A percentile compares a stretch with the other conserved stretches of the same genome.
These are phyloP conservation scores for Henningerozyma blattae DNA, from an alignment of 805 yeast genomes.

Conservation along the genomic window DNA sequence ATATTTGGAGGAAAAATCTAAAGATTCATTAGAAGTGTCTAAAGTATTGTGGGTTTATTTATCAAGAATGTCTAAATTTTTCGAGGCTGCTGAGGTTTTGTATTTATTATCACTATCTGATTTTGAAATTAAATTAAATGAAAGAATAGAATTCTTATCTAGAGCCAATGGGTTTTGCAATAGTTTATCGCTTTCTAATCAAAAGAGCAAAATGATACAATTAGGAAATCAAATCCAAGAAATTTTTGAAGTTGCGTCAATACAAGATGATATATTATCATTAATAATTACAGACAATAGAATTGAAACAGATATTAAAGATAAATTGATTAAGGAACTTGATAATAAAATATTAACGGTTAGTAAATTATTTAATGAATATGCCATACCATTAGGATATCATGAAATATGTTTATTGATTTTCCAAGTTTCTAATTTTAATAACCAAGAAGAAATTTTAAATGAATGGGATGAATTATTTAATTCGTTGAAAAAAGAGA, in stretches of 20 bases:
- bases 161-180: slow-evolving; percentile 90
- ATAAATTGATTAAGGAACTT: slow-evolving; percentile 39
- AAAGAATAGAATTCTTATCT: slow-evolving; percentile 78
- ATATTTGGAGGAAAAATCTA: slow-evolving; percentile 58
- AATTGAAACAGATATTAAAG: slow-evolving; percentile 32
- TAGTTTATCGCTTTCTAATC: slow-evolving; percentile 64
- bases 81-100: slow-evolving; percentile 73
- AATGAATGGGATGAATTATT: slow-evolving; percentile 71
- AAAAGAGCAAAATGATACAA: slow-evolving; percentile 65
- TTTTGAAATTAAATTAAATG: slow-evolving; percentile 52
- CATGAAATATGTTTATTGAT: slow-evolving; percentile 69
- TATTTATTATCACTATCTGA: slow-evolving; percentile 64
- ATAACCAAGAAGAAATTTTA: slow-evolving; percentile 71
- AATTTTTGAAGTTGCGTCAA: slow-evolving; percentile 71
- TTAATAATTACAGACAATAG: slow-evolving; percentile 41
- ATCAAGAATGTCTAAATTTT: slow-evolving; percentile 67
- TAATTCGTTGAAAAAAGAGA: slow-evolving; percentile 31
- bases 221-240: slow-evolving; percentile 63
- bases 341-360: slow-evolving; percentile 56
- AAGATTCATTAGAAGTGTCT: slow-evolving; percentile 57
- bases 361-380: slow-evolving; percentile 73
- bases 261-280: slow-evolving; percentile 46
- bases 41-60: slow-evolving; percentile 82
- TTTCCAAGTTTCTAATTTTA: slow-evolving; percentile 74
- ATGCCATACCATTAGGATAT: slow-evolving; percentile 79